Percentiles rank a stretch among this genome's conserved stretches.
phyloP scores from a whole-genome alignment of 148 eudicot species.

The Nepenthes mirabilis region DNA sequence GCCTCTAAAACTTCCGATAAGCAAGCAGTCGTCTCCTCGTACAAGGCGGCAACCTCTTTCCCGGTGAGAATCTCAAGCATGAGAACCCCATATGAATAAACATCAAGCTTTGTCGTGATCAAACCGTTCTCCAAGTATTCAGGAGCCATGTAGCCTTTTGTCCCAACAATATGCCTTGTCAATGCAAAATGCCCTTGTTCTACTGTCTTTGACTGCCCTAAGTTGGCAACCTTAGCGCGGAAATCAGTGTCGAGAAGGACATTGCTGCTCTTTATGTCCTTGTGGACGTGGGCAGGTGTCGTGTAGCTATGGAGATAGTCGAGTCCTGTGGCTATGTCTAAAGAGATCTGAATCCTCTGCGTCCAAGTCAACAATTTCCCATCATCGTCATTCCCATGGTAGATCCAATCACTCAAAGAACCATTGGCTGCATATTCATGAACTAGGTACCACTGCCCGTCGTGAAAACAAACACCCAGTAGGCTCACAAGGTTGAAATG shows the following conservation, averaged over 20 bases:
- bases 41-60: constrained; percentile 25
- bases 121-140: constrained; percentile 52
- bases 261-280: constrained; percentile 46
- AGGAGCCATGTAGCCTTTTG: constrained; percentile 61
- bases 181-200: constrained; percentile 30
- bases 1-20: constrained; percentile 32
- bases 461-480: constrained; percentile 41
- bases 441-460: constrained; percentile 44
- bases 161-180: constrained; percentile 28
- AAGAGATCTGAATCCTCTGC: constrained; percentile 44
- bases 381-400: constrained; percentile 6
- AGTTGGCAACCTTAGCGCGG: constrained; percentile 66
- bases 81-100: constrained; percentile 69
- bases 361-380: constrained; percentile 36
- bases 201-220: constrained; percentile 39
- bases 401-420: constrained; percentile 50
- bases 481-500: constrained; percentile 61
- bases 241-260: constrained; percentile 35
- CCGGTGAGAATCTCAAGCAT: constrained; percentile 63
- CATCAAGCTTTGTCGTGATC: constrained; percentile 61
- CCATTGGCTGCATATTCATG: constrained; percentile 63
- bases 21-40: constrained; percentile 30
- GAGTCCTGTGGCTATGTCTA: constrained; percentile 59
- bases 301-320: constrained; percentile 65
- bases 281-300: constrained; percentile 60